Evolutionary conservation across 78 protist genomes (phyloP), one percentile per base, ranked within the genome.

Genomic region (Dictyostelium discoideum): DNA sequence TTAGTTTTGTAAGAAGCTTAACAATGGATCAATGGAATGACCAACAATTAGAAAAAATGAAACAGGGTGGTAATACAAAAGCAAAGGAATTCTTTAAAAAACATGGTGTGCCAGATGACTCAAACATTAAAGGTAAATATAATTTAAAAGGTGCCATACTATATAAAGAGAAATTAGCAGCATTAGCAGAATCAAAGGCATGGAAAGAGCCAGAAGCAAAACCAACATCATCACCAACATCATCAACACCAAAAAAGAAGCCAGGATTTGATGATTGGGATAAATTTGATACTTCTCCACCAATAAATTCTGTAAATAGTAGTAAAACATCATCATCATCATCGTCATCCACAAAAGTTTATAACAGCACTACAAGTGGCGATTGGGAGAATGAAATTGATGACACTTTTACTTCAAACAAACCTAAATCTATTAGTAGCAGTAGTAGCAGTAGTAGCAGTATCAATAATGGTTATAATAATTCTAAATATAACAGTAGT

Each of bases 11-110:
- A 16, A 80, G 96, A 74, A 87, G 94, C 80, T 73, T 93, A 32
- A 86, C 92, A 69, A 84, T 88, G 95, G 97, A 96, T 82, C 81
- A 84, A 54, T 96, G 97, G 97, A 85, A 84, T 50, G 93, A 85
- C 37, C 73, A 85, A 69, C 95, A 96, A 73, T 74, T 96, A 46
- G 89, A 96, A 9, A 84, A 67, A 77, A 96, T 96, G 96, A 57
- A 32, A 22, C 88, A 50, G 8, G 96, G 97, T 79, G 97, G 97
- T 26, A 96, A 96, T 78, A 67, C 79, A 50, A 96, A 85, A 60
- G 92, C 93, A 24, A 78, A 82, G 24, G 93, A 86, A 48, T 96
- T 96, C 69, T 96, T 96, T 67, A 76, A 87, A 60, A 84, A 96
- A 74, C 97, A 96, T 79, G 97, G 97, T 76, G 85, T 89, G 39